These are phyloP conservation scores for Pseudocercospora ulei DNA, from an alignment of 2,329 filamentous ascomycete genomes.

Conservation along the genomic window DNA sequence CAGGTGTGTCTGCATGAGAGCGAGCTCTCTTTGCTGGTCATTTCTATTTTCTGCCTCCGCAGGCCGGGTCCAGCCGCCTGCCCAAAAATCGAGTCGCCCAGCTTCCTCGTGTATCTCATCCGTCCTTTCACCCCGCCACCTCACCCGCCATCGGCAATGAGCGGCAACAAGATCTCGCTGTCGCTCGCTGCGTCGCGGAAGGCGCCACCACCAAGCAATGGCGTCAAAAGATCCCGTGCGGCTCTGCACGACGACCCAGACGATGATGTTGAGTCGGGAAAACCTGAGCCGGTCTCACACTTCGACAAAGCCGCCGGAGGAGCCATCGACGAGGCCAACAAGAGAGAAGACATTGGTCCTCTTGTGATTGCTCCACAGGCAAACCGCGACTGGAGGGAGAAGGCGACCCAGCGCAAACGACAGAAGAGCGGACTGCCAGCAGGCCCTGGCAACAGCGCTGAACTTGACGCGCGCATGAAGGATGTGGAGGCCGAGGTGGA, in stretches of 20 bases:
- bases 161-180: slow-evolving; percentile 29
- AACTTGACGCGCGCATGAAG: slow-evolving; percentile 24
- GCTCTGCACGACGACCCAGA: slow-evolving; percentile 40
- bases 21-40: not conserved
- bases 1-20: no score
- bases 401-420: slow-evolving; percentile 41
- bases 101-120: no score
- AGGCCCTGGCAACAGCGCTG: slow-evolving; percentile 19
- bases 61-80: no score
- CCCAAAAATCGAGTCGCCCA: slow-evolving; percentile 5
- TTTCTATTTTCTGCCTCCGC: no score
- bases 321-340: slow-evolving; percentile 38
- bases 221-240: slow-evolving; percentile 38
- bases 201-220: slow-evolving; percentile 29
- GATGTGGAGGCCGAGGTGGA: slow-evolving; percentile 25
- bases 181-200: slow-evolving; percentile 28
- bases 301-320: slow-evolving; percentile 47
- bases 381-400: slow-evolving; percentile 56
- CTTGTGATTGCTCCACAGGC: slow-evolving; percentile 50
- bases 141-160: slow-evolving; percentile 11
- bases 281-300: slow-evolving; percentile 44
- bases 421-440: slow-evolving; percentile 51
- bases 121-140: not conserved
- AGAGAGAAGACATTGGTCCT: slow-evolving; percentile 35
- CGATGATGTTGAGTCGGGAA: slow-evolving; percentile 44